Base-by-base conservation (phyloP, 164 flowering plant genomes). In the Vitis cinerea region DNA sequence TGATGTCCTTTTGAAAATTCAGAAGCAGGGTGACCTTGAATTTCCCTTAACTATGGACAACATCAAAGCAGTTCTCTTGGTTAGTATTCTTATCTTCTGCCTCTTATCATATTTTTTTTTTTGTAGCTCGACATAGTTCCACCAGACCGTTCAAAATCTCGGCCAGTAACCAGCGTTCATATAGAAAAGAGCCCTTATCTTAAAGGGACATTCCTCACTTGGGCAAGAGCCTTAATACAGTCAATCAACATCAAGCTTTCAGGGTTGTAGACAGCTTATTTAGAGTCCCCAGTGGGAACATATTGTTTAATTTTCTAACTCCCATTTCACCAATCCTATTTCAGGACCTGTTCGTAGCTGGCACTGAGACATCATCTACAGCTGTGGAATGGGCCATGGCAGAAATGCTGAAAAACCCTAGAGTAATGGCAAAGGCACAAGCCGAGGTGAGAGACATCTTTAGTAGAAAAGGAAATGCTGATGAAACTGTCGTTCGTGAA, bases 51-150 rank as follows among this genome's bases (percentile, higher is more conserved):
- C 57, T 49, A 13, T 16, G 29, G 44, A 60, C 53, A 71, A 66
- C 59, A 71, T 75, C 74, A 75, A 75, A 71, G 78, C 71, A 12
- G 74, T 72, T 10, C 14, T 53, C 47, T 13, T 60, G 54, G 75
- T 72, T 1, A 54, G 70, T 59, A 72, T 37, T 11, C 15, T 49
- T 59, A 15, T 9, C 14, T 37, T 10, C 17, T 59, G 8, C 15
- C 16, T 14, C 14, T 61, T 12, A 10, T 29, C 48, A 29, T 27
- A n/a, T 9, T 23, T 52, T 14, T 16, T 61, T 23, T 23, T 23
- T 23, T 23, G 1, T 23, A 23, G 27, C 27, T 23, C 27, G 27
- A 23, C 27, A 23, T 23, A 23, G 27, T 23, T 23, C 27, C 27
- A 23, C 27, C 27, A 1, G 1, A 23, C 27, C 27, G 27, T 23